phyloP scores from a whole-genome alignment of 176 grass and related monocot species.

The Saccharum officinarum region DNA sequence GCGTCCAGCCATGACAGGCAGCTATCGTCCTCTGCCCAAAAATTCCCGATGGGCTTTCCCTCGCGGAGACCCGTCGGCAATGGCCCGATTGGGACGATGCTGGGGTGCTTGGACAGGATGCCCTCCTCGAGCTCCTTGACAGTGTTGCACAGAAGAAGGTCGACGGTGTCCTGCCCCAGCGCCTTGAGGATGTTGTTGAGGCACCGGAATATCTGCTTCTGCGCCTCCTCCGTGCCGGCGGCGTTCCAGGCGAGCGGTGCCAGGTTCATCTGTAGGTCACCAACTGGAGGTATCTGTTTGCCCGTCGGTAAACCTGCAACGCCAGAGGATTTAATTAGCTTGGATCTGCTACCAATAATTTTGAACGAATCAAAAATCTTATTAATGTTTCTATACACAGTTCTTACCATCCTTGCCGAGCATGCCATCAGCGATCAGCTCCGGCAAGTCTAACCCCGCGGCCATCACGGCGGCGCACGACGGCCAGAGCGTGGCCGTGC shows the following conservation, averaged over 20 bases:
- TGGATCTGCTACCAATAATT: background rate
- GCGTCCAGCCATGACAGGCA: slow-evolving; percentile 38
- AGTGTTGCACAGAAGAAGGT: slow-evolving; percentile 44
- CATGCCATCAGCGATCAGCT: slow-evolving; percentile 4
- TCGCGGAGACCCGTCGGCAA: slow-evolving; percentile 5
- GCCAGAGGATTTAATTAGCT: background rate
- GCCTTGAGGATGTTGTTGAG: background rate
- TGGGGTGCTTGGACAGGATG: slow-evolving; percentile 2
- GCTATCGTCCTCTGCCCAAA: slow-evolving; percentile 39
- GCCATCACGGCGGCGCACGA: background rate
- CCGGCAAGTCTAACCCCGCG: background rate
- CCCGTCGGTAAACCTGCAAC: background rate
- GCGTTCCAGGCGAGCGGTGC: slow-evolving; percentile 26
- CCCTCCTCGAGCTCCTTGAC: slow-evolving; percentile 37
- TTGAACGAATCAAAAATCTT: background rate
- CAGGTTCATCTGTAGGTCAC: background rate
- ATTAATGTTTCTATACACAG: background rate
- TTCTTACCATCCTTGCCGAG: background rate
- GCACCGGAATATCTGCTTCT: background rate
- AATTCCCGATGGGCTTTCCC: slow-evolving; percentile 29
- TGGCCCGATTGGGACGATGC: slow-evolving; percentile 39
- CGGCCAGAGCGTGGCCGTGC: background rate
- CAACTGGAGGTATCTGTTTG: background rate
- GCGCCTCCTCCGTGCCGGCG: background rate
- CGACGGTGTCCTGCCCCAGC: background rate